Conservation (phyloP, 1,284 basidiomycete genomes). For the Puccinia triticina region DNA sequence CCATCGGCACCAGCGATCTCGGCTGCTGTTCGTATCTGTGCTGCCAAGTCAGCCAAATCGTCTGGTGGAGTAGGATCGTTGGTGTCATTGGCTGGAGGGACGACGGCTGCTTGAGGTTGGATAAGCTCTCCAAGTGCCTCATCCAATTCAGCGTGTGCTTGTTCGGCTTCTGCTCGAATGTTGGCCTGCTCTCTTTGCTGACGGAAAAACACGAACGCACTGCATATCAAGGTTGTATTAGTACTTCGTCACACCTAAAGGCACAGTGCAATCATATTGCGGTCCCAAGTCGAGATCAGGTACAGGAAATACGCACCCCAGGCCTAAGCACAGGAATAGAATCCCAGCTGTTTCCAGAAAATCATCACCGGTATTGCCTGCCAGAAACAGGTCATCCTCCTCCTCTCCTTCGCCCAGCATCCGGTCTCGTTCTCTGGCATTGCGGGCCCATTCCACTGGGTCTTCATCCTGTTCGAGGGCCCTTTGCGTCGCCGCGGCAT, state of each 20-base stretch:
- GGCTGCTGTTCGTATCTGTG: not conserved
- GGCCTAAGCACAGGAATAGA: constrained; percentile 48
- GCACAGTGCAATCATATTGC: not conserved
- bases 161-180: constrained; percentile 37
- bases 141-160: constrained; percentile 13
- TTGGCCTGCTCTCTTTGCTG: constrained; percentile 46
- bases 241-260: not conserved
- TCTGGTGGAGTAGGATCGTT: not conserved
- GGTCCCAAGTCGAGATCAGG: not conserved
- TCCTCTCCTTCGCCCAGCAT: constrained; percentile 39
- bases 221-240: constrained; percentile 6
- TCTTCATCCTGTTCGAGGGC: constrained; percentile 47
- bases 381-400: constrained; percentile 48
- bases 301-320: constrained; percentile 28
- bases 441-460: constrained; percentile 44
- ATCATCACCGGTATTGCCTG: constrained; percentile 40
- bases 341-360: constrained; percentile 49
- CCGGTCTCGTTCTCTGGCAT: constrained; percentile 47
- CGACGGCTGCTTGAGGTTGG: constrained; percentile 6
- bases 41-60: constrained; percentile 14
- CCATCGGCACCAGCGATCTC: not conserved
- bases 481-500: constrained; percentile 35
- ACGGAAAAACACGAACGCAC: constrained; percentile 49
- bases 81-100: not conserved
- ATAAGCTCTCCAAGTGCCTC: constrained; percentile 24